phyloP scores from a whole-genome alignment of 2,329 filamentous ascomycete species.

The Hysterium pulicare region DNA sequence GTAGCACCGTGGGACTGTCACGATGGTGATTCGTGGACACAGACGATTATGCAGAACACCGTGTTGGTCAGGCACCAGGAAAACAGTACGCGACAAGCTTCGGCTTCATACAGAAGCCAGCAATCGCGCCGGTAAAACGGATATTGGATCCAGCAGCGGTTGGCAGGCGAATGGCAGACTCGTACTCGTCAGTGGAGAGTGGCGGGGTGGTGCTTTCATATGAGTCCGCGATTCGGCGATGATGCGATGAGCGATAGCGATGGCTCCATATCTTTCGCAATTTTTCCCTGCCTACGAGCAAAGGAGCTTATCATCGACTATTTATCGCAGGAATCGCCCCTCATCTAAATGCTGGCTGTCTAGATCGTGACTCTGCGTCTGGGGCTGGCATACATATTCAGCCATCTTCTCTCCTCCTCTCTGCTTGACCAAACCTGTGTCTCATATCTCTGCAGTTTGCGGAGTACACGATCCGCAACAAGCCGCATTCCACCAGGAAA shows the following conservation, averaged over 20 bases:
- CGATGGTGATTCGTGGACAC: conserved; percentile 20
- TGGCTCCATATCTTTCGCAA: conserved; percentile 26
- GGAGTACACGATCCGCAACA: too few relatives aligned
- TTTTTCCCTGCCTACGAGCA: conserved; percentile 27
- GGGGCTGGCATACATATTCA: too few relatives aligned
- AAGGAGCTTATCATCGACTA: conserved; percentile 20
- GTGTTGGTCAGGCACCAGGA: conserved; percentile 16
- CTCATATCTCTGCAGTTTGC: too few relatives aligned
- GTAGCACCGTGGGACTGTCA: conserved; percentile 8
- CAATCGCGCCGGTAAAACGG: conserved; percentile 15
- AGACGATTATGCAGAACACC: conserved; percentile 17
- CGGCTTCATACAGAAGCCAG: conserved; percentile 1
- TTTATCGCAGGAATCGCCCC: too few relatives aligned
- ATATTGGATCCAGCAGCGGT: conserved; percentile 3
- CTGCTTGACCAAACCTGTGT: too few relatives aligned
- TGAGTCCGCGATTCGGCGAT: conserved; percentile 27
- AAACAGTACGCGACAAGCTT: conserved; percentile 2
- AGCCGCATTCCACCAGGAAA: too few relatives aligned
- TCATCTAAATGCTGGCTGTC: too few relatives aligned
- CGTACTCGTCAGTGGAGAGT: conserved; percentile 6
- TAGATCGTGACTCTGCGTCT: too few relatives aligned
- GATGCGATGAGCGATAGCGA: conserved; percentile 32
- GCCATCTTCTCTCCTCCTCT: too few relatives aligned
- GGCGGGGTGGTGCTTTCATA: conserved; percentile 12
- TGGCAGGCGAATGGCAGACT: conserved; percentile 1